These are phyloP conservation scores for Casuarina cunninghamiana DNA, from an alignment of 306 rosid species.

Conservation along the genomic window DNA sequence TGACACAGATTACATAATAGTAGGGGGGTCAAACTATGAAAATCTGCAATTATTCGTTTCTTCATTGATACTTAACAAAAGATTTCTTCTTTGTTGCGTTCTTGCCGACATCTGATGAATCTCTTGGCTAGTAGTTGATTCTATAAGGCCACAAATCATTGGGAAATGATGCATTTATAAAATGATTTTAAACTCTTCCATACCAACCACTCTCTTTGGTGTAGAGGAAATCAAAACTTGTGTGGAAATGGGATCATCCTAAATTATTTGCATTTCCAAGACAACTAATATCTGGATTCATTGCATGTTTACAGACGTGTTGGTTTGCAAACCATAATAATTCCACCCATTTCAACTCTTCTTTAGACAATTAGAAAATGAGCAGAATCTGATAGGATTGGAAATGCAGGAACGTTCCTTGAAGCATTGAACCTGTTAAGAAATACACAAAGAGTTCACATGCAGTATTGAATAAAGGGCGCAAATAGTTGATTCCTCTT, in stretches of 20 bases:
- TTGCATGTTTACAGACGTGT: too few species aligned
- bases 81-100: slow-evolving; percentile 9
- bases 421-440: background rate
- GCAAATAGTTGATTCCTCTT: background rate
- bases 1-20: slow-evolving; percentile 15
- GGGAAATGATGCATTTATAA: background rate
- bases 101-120: slow-evolving; percentile 27
- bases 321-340: background rate
- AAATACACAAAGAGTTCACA: background rate
- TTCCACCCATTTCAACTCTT: background rate
- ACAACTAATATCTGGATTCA: too few species aligned
- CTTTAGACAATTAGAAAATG: background rate
- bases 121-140: background rate
- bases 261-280: too few species aligned
- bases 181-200: background rate
- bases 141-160: background rate
- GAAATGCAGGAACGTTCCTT: background rate
- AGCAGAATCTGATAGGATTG: background rate
- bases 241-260: too few species aligned
- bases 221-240: background rate
- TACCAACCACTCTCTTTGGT: background rate
- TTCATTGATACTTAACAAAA: slow-evolving; percentile 2
- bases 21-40: slow-evolving; percentile 1
- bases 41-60: background rate
- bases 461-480: background rate